Conservation (phyloP, 306 rosid species). For the Pterocarpus macrocarpus region DNA sequence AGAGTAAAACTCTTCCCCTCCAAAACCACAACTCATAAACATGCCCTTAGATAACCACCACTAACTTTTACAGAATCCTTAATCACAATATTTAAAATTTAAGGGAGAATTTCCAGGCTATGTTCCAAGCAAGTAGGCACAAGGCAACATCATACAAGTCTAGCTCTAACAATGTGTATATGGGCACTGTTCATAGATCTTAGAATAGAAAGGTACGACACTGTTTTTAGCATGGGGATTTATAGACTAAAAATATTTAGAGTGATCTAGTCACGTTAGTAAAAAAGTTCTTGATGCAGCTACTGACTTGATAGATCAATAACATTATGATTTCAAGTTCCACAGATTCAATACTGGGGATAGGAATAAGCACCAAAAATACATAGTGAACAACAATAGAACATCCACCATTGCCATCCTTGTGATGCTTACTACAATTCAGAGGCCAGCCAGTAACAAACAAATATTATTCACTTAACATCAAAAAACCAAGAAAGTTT, state of each 20-base stretch:
- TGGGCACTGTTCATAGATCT: no score
- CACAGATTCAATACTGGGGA: neutral
- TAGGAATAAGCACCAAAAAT: neutral
- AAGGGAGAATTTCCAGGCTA: no score
- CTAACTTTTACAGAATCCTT: neutral
- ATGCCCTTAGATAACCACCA: neutral
- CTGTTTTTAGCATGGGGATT: no score
- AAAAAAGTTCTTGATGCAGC: neutral
- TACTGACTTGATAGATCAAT: constrained; percentile 8
- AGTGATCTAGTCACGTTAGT: no score
- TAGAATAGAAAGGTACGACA: no score
- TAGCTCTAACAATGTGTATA: no score
- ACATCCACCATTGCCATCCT: constrained; percentile 11
- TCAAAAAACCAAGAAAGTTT: no score
- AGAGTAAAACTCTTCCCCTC: no score
- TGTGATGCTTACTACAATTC: neutral
- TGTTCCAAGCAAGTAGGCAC: no score
- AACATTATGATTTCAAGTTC: neutral
- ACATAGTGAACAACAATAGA: neutral
- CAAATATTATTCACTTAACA: neutral
- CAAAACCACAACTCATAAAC: no score
- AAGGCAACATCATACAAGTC: no score
- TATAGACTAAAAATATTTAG: no score
- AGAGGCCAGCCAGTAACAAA: neutral
- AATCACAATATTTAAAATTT: neutral